Evolutionary conservation across 768 basidiomycete genomes (phyloP).

Genomic region (Tulasnella sp.): DNA sequence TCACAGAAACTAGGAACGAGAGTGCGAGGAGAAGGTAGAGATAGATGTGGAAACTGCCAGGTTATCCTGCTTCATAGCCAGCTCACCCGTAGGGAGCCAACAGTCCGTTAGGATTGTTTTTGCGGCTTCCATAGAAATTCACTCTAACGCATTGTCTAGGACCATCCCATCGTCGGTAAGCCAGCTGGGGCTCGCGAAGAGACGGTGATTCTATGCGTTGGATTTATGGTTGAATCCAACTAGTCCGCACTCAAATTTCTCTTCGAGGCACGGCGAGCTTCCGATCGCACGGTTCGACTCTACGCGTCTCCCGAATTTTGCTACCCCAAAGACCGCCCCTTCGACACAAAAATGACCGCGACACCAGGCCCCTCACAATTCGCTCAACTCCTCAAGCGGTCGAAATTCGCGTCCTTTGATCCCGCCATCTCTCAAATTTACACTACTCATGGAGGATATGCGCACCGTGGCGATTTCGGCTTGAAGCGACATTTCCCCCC

Average conservation of each 20-base stretch:
- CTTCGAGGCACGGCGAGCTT: background rate
- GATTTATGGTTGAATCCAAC: background rate
- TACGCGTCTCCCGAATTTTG: background rate
- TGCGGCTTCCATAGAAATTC: background rate
- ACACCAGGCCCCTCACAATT: slow-evolving; percentile 50
- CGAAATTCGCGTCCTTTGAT: slow-evolving; percentile 73
- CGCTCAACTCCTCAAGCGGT: slow-evolving; percentile 62
- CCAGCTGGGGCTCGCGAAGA: background rate
- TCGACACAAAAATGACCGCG: slow-evolving; percentile 12
- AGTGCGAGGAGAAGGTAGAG: background rate
- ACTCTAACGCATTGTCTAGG: slow-evolving; percentile 14
- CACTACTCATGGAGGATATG: slow-evolving; percentile 53
- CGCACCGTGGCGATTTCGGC: slow-evolving; percentile 72
- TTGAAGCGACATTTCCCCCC: slow-evolving; percentile 66
- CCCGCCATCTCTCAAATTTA: slow-evolving; percentile 69
- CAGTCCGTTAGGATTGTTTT: slow-evolving; percentile 18
- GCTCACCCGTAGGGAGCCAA: slow-evolving; percentile 13
- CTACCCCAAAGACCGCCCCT: background rate
- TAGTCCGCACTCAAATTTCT: background rate
- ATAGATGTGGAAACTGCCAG: slow-evolving; percentile 14
- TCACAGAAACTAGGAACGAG: background rate
- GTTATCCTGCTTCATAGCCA: slow-evolving; percentile 18
- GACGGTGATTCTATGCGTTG: slow-evolving; percentile 16
- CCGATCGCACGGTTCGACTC: background rate
- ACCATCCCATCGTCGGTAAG: slow-evolving; percentile 5